Conservation (phyloP, 1,284 basidiomycete genomes). For the Ustilago cynodontis region DNA sequence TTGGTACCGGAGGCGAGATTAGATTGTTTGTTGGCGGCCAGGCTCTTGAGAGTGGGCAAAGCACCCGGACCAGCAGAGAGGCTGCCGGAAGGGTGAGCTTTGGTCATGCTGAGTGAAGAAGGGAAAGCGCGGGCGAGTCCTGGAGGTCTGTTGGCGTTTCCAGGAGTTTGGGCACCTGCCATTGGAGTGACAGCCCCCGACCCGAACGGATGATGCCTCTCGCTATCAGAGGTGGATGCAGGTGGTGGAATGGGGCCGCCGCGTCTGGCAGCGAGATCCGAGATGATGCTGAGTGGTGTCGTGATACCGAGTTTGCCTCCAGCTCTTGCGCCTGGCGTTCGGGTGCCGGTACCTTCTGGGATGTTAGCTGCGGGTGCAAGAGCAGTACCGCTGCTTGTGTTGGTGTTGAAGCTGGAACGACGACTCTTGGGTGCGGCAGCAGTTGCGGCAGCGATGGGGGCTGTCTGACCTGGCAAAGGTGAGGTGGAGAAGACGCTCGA, state of each 20-base stretch:
- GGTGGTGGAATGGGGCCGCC: slow-evolving; percentile 40
- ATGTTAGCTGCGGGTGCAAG: slow-evolving; percentile 26
- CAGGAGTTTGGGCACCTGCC: slow-evolving; percentile 56
- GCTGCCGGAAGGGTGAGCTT: slow-evolving; percentile 23
- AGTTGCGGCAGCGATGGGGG: slow-evolving; percentile 12
- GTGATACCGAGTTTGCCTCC: slow-evolving; percentile 60
- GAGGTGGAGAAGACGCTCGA: slow-evolving; percentile 30
- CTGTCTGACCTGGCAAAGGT: slow-evolving; percentile 17
- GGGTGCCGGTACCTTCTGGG: slow-evolving; percentile 43
- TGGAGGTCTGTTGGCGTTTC: slow-evolving; percentile 40
- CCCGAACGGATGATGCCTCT: slow-evolving; percentile 63
- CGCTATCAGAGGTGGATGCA: slow-evolving; percentile 44
- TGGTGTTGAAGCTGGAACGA: slow-evolving; percentile 50
- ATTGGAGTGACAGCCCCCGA: slow-evolving; percentile 64
- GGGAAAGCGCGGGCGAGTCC: slow-evolving; percentile 39
- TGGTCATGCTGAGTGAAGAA: slow-evolving; percentile 55
- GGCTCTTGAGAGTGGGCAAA: slow-evolving; percentile 38
- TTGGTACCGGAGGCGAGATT: slow-evolving; percentile 22
- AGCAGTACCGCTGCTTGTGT: slow-evolving; percentile 38
- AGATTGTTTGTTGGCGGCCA: slow-evolving; percentile 19
- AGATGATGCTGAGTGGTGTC: slow-evolving; percentile 67
- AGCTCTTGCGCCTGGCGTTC: slow-evolving; percentile 55
- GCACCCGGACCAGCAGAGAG: slow-evolving; percentile 38
- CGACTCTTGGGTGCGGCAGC: slow-evolving; percentile 38
- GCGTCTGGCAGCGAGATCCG: slow-evolving; percentile 66